A percentile compares a stretch with the other conserved stretches of the same genome.
These are phyloP conservation scores for Blastobotrys persicus DNA, from an alignment of 1,139 yeast genomes.

Conservation along the genomic window DNA sequence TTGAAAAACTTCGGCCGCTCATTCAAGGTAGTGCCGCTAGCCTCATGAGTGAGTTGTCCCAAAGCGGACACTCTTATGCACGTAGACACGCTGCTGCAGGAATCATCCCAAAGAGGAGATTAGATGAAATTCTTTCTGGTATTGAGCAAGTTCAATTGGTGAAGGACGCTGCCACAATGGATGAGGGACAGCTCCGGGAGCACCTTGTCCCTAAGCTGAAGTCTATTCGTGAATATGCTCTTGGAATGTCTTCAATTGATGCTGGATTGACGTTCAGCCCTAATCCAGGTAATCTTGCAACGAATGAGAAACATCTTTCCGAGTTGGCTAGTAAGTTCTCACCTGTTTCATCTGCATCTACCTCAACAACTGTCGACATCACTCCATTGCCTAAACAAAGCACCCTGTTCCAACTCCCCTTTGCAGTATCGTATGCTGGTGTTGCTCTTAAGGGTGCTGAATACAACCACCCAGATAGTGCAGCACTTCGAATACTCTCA, in stretches of 20 bases:
- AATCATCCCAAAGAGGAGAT: constrained; percentile 56
- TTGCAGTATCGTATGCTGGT: constrained; percentile 85
- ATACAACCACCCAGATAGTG: constrained; percentile 72
- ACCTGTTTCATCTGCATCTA: not conserved
- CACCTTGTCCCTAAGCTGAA: constrained; percentile 61
- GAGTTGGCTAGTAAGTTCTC: constrained; percentile 20
- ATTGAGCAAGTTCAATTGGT: constrained; percentile 72
- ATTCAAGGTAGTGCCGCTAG: constrained; percentile 76
- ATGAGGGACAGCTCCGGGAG: constrained; percentile 54
- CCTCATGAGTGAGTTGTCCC: constrained; percentile 75
- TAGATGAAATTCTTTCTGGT: constrained; percentile 68
- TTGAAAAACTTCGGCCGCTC: constrained; percentile 69
- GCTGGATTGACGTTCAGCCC: constrained; percentile 31
- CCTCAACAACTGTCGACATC: constrained; percentile 11
- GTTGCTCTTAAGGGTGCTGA: constrained; percentile 65
- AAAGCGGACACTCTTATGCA: constrained; percentile 86
- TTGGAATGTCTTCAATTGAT: constrained; percentile 23
- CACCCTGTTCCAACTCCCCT: constrained; percentile 70
- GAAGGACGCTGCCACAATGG: constrained; percentile 55
- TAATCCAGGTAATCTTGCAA: constrained; percentile 18
- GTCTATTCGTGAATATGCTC: constrained; percentile 45
- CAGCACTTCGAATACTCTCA: constrained; percentile 77
- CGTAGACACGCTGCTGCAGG: constrained; percentile 64
- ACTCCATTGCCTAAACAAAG: constrained; percentile 25
- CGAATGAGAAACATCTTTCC: constrained; percentile 17